Evolutionary conservation across 2,329 filamentous ascomycete genomes (phyloP).

Genomic region (Thermochaetoides dissita): DNA sequence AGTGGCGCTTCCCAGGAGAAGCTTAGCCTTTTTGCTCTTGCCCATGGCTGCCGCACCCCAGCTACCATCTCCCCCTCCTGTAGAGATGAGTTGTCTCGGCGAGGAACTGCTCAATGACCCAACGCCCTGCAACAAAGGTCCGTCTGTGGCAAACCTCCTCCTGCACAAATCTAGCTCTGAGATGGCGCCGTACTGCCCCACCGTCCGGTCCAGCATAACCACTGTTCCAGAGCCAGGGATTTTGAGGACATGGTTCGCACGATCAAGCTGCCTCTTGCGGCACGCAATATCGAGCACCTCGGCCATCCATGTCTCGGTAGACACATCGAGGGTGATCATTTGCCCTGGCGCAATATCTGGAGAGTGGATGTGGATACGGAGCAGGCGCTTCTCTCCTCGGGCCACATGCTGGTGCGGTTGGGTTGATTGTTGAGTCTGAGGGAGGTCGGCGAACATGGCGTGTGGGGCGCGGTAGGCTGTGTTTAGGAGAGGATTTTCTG

Average conservation of each 20-base stretch:
- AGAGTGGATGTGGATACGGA: conserved; percentile 58
- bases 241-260: conserved; percentile 65
- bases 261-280: conserved; percentile 63
- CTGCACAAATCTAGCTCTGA: conserved; percentile 63
- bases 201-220: conserved; percentile 62
- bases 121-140: conserved; percentile 46
- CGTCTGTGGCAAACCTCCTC: conserved; percentile 62
- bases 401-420: conserved; percentile 13
- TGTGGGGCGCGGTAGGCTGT: conserved; percentile 43
- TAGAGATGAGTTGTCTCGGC: conserved; percentile 46
- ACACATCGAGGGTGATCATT: conserved; percentile 60
- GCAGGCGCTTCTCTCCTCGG: conserved; percentile 54
- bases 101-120: conserved; percentile 53
- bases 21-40: conserved; percentile 38
- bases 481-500: conserved; percentile 46
- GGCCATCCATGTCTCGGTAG: conserved; percentile 69
- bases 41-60: conserved; percentile 22
- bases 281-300: conserved; percentile 70
- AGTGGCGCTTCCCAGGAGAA: conserved; percentile 18
- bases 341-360: conserved; percentile 59
- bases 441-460: conserved; percentile 42
- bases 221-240: conserved; percentile 61
- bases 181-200: conserved; percentile 63
- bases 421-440: conserved; percentile 25
- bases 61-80: conserved; percentile 23